Evolutionary conservation across 495 filamentous ascomycete genomes (phyloP).

Genomic region (Xylaria intraflava): DNA sequence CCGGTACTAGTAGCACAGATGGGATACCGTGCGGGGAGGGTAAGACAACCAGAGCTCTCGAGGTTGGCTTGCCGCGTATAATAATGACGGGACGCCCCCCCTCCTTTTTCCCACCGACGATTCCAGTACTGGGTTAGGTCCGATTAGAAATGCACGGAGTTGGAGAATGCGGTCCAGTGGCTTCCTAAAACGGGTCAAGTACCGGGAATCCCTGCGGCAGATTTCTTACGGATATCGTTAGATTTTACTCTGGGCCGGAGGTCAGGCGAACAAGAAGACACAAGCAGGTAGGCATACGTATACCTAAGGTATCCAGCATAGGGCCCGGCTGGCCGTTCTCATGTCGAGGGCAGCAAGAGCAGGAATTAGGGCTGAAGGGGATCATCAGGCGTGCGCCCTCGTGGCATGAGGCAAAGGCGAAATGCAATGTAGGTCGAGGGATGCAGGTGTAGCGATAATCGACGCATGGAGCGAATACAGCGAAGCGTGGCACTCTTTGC

Average conservation of each 20-base stretch:
- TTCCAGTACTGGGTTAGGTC: conserved; percentile 12
- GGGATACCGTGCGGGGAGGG: not conserved
- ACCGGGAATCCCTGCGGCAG: not conserved
- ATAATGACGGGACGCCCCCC: not conserved
- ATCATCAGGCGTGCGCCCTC: not conserved
- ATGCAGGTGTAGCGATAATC: not conserved
- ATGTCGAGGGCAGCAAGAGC: not conserved
- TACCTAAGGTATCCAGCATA: not conserved
- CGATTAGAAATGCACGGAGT: conserved; percentile 11
- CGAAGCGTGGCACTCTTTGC: not conserved
- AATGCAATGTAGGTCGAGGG: not conserved
- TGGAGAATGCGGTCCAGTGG: conserved; percentile 7
- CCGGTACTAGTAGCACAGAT: not conserved
- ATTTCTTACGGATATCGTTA: not conserved
- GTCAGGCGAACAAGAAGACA: not conserved
- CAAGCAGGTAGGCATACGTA: not conserved
- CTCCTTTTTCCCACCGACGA: not conserved
- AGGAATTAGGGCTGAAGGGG: not conserved
- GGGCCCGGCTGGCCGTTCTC: not conserved
- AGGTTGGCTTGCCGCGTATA: not conserved
- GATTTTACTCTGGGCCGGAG: not conserved
- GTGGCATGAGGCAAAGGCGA: not conserved
- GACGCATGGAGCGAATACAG: not conserved
- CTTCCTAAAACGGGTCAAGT: not conserved
- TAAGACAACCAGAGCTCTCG: not conserved